These are phyloP conservation scores for Meyerozyma smithsonii DNA, from an alignment of 1,139 yeast species.

Conservation along the genomic window DNA sequence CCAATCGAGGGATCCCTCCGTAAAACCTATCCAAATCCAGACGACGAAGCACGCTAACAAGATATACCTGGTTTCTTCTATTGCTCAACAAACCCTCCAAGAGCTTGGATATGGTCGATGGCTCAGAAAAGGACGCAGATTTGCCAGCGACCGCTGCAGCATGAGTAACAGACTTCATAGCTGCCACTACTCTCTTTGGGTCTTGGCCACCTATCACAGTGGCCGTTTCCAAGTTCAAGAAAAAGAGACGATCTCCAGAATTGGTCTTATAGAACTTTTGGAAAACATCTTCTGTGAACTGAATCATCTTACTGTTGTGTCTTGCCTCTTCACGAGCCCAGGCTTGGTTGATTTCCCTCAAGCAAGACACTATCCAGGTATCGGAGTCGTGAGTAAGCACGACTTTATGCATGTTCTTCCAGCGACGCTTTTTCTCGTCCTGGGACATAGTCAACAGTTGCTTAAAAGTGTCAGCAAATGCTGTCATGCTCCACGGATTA, in stretches of 20 bases:
- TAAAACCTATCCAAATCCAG: constrained; percentile 63
- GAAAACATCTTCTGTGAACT: constrained; percentile 29
- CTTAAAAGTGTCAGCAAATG: constrained; percentile 59
- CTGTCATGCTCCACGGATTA: constrained; percentile 85
- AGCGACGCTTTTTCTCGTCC: constrained; percentile 54
- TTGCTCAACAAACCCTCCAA: constrained; percentile 45
- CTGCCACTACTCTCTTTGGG: constrained; percentile 6
- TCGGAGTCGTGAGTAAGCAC: constrained; percentile 67
- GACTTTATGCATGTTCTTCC: constrained; percentile 56
- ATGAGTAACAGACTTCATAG: constrained; percentile 8
- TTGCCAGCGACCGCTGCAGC: constrained; percentile 18
- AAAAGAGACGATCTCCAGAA: constrained; percentile 42
- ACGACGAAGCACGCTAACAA: constrained; percentile 62
- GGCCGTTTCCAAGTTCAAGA: constrained; percentile 51
- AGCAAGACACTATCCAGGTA: constrained; percentile 65
- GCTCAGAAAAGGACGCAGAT: constrained; percentile 29
- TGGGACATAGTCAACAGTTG: constrained; percentile 58
- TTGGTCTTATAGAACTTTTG: constrained; percentile 27
- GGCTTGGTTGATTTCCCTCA: constrained; percentile 51
- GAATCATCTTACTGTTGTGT: constrained; percentile 19
- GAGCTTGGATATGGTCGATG: constrained; percentile 47
- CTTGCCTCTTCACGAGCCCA: constrained; percentile 54
- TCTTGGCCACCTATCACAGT: constrained; percentile 16
- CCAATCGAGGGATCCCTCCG: constrained; percentile 63
- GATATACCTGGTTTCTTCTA: constrained; percentile 60